phyloP scores from a whole-genome alignment of 1,284 basidiomycete species.

The Leccinum huronense region DNA sequence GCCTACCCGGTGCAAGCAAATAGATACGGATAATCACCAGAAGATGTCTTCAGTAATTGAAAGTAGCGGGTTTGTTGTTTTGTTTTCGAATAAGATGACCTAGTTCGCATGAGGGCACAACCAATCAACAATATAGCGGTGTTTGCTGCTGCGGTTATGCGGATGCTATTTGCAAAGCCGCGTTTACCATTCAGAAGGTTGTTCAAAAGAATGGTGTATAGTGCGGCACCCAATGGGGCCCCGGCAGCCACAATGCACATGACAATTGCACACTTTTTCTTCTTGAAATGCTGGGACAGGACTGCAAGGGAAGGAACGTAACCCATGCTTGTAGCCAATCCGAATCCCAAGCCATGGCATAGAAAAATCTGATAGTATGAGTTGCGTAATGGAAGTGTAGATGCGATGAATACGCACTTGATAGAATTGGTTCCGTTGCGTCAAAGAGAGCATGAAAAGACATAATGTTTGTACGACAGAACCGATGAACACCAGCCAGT shows the following conservation, averaged over 20 bases:
- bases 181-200: slow-evolving; percentile 32
- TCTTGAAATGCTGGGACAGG: slow-evolving; percentile 38
- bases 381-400: background rate
- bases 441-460: slow-evolving; percentile 40
- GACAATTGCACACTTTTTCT: slow-evolving; percentile 30
- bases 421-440: slow-evolving; percentile 35
- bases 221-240: slow-evolving; percentile 34
- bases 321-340: slow-evolving; percentile 35
- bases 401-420: slow-evolving; percentile 24
- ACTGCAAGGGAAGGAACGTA: slow-evolving; percentile 38
- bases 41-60: slow-evolving; percentile 20
- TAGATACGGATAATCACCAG: slow-evolving; percentile 28
- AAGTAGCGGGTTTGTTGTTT: slow-evolving; percentile 15
- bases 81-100: slow-evolving; percentile 14
- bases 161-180: slow-evolving; percentile 31
- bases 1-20: slow-evolving; percentile 30
- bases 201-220: slow-evolving; percentile 41
- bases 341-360: slow-evolving; percentile 38
- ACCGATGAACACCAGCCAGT: slow-evolving; percentile 31
- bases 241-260: slow-evolving; percentile 37
- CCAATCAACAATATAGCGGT: slow-evolving; percentile 27
- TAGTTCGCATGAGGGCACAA: slow-evolving; percentile 33
- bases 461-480: slow-evolving; percentile 29
- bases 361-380: slow-evolving; percentile 33
- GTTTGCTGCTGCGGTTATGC: slow-evolving; percentile 31